A percentile compares a stretch with the other conserved stretches of the same genome.
Conservation (phyloP, 305 asterid species). For the Rubia tinctorum region DNA sequence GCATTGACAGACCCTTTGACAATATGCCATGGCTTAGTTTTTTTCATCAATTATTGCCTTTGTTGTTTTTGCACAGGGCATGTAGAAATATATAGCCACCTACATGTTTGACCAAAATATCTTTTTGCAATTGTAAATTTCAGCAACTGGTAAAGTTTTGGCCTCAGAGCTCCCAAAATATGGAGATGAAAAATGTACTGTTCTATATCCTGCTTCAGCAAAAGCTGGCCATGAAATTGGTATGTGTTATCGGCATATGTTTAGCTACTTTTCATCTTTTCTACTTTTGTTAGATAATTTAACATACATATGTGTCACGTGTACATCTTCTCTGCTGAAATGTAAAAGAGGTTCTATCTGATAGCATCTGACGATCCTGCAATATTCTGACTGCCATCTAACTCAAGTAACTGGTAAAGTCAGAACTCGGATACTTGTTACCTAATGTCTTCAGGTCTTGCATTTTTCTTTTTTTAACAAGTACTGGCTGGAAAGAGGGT, state of each 20-base stretch:
- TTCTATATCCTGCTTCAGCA: constrained; percentile 84
- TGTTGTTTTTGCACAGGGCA: not conserved
- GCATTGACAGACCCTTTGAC: constrained; percentile 2
- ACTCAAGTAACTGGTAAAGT: not conserved
- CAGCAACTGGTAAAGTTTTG: constrained; percentile 74
- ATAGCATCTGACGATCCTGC: not conserved
- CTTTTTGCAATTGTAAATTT: constrained; percentile 22
- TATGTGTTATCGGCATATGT: constrained; percentile 22
- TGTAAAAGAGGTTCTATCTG: no score
- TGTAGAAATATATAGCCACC: no score
- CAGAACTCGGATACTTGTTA: constrained; percentile 2
- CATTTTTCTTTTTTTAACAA: constrained; percentile 3
- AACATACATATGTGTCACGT: not conserved
- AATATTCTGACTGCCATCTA: not conserved
- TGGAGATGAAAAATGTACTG: constrained; percentile 48
- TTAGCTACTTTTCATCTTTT: constrained; percentile 11
- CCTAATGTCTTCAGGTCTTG: constrained; percentile 8
- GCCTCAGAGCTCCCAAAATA: constrained; percentile 71
- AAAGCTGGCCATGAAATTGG: constrained; percentile 80
- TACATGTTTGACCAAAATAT: constrained; percentile 1
- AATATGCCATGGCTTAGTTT: constrained; percentile 4
- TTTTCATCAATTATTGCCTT: not conserved
- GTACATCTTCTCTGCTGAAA: not conserved
- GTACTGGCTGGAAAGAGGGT: not conserved
- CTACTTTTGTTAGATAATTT: not conserved